Evolutionary conservation across 2,329 filamentous ascomycete genomes (phyloP).

Genomic region (Pseudopyrenochaeta lycopersici): DNA sequence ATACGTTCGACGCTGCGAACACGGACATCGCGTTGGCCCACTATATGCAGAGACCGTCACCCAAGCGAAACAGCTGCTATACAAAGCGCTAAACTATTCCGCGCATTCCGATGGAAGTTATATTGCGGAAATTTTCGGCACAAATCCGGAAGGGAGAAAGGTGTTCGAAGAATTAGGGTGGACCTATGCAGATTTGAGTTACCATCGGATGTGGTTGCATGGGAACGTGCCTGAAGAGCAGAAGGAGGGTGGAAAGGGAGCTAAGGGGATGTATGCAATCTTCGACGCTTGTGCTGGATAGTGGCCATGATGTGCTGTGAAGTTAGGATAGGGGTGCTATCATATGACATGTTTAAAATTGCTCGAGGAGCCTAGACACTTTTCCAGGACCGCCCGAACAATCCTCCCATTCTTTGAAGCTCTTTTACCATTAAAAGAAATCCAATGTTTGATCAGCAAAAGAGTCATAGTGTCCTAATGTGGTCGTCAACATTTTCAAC

Average conservation of each 20-base stretch:
- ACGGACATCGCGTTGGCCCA: constrained; percentile 48
- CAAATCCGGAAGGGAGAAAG: constrained; percentile 35
- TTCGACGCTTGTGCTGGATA: constrained; percentile 45
- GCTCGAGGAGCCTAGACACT: too few species aligned
- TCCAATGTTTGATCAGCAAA: too few species aligned
- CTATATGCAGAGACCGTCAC: constrained; percentile 41
- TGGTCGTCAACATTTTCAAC: too few species aligned
- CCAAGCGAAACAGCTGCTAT: constrained; percentile 35
- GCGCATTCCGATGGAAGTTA: constrained; percentile 27
- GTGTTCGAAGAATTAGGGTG: constrained; percentile 48
- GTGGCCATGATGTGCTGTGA: not conserved
- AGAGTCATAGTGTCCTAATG: too few species aligned
- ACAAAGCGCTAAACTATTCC: constrained; percentile 33
- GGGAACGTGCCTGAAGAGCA: constrained; percentile 43
- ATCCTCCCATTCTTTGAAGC: too few species aligned
- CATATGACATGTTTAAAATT: too few species aligned
- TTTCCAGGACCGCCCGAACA: too few species aligned
- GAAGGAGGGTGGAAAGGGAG: constrained; percentile 36
- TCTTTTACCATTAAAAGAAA: too few species aligned
- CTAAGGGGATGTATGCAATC: constrained; percentile 44
- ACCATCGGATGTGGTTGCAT: constrained; percentile 51
- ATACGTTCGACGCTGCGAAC: constrained; percentile 40
- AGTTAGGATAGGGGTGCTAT: too few species aligned
- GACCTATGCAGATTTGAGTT: constrained; percentile 37
- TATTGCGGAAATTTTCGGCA: constrained; percentile 46